Evolutionary conservation across 257 asterid species (phyloP).

Genomic region (Jacaranda mimosifolia): DNA sequence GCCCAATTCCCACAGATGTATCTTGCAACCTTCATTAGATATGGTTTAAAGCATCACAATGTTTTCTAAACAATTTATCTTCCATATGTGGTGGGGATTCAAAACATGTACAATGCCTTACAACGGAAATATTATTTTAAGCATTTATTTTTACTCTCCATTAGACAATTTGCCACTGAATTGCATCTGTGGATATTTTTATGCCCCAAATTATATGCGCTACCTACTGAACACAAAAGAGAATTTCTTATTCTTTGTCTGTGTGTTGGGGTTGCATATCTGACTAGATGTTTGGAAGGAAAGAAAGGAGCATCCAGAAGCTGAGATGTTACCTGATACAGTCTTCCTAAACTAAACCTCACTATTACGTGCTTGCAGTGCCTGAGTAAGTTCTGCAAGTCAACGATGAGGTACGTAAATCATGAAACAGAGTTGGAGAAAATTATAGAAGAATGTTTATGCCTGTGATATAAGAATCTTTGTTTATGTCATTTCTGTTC

Average conservation of each 20-base stretch:
- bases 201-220: neutral
- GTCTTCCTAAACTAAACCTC: slow-evolving; percentile 61
- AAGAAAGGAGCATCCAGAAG: slow-evolving; percentile 59
- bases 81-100: neutral
- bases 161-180: neutral
- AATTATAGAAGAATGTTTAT: neutral
- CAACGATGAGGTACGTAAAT: slow-evolving; percentile 32
- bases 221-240: neutral
- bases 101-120: too few relatives aligned
- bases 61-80: neutral
- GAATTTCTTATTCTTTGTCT: neutral
- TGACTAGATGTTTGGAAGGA: slow-evolving; percentile 45
- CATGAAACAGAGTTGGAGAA: neutral
- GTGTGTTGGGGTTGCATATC: neutral
- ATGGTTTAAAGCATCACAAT: neutral
- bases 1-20: neutral
- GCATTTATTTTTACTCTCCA: neutral
- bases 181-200: neutral
- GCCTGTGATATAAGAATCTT: neutral
- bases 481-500: slow-evolving; percentile 9
- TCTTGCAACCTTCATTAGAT: neutral
- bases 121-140: too few relatives aligned
- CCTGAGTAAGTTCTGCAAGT: slow-evolving; percentile 46
- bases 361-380: slow-evolving; percentile 34
- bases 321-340: slow-evolving; percentile 56